Evolutionary conservation across 1,139 yeast genomes (phyloP).

Genomic region (Candida albicans): DNA sequence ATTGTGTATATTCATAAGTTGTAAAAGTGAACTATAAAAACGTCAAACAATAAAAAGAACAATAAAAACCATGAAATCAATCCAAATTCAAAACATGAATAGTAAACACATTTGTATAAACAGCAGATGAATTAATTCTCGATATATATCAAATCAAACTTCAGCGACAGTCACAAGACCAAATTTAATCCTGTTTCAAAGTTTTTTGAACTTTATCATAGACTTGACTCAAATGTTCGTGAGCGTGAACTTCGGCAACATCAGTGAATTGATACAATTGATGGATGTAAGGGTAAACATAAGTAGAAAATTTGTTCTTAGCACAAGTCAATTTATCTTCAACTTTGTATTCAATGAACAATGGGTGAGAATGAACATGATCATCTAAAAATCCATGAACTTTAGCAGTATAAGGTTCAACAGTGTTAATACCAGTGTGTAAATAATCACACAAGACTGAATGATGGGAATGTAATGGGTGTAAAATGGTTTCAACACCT

Average conservation of each 20-base stretch:
- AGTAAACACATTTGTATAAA: too few species aligned
- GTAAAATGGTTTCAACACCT: conserved; percentile 30
- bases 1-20: not conserved
- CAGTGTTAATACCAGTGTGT: conserved; percentile 28
- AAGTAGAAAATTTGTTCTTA: conserved; percentile 17
- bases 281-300: conserved; percentile 28
- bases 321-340: conserved; percentile 27
- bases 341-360: conserved; percentile 35
- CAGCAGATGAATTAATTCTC: too few species aligned
- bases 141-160: too few species aligned
- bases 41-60: not conserved
- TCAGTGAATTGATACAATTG: conserved; percentile 30
- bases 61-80: not conserved
- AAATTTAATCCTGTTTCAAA: conserved; percentile 13
- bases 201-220: conserved; percentile 12
- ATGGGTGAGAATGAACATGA: conserved; percentile 38
- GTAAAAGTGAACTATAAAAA: not conserved
- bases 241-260: conserved; percentile 24
- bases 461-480: conserved; percentile 39
- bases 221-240: conserved; percentile 17
- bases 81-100: too few species aligned
- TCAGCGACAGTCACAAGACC: not conserved
- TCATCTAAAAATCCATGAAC: conserved; percentile 35
- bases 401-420: conserved; percentile 33
- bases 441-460: conserved; percentile 35